Conservation (phyloP, 805 yeast genomes). For the Nakazawaea laoshanensis region DNA sequence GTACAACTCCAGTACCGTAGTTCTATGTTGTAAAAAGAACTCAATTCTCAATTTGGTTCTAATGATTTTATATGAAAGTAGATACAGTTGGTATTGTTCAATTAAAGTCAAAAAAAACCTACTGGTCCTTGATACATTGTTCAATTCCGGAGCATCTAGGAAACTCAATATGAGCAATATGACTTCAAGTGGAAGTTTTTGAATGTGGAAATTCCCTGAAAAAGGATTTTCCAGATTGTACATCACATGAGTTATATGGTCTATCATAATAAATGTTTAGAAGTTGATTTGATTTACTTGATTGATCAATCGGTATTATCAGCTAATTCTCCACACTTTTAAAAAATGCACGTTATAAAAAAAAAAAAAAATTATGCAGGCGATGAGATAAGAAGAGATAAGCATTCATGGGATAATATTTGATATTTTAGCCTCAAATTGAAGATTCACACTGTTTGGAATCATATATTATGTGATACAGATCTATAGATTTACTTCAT, state of each 20-base stretch:
- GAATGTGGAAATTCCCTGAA: not conserved
- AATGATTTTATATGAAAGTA: not conserved
- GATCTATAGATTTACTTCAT: too few species aligned
- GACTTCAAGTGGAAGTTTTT: conserved; percentile 7
- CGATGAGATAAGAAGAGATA: too few species aligned
- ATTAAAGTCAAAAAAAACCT: not conserved
- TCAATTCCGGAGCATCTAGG: conserved; percentile 8
- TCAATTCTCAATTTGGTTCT: not conserved
- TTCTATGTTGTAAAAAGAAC: not conserved
- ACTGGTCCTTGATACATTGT: not conserved
- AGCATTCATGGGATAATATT: too few species aligned
- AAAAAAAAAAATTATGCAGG: too few species aligned
- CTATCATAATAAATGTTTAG: not conserved
- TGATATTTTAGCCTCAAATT: too few species aligned
- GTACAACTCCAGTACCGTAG: conserved; percentile 6
- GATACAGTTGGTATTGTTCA: not conserved
- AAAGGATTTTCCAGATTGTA: not conserved
- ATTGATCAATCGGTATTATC: too few species aligned
- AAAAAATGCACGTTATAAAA: too few species aligned
- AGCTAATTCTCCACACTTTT: too few species aligned
- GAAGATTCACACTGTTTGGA: too few species aligned
- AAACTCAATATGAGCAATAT: conserved; percentile 5
- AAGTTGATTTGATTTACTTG: too few species aligned
- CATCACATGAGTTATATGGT: conserved; percentile 5
- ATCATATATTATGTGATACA: too few species aligned